Evolutionary conservation across 1,284 basidiomycete species (phyloP).

Genomic region (Neonothopanus nambi): DNA sequence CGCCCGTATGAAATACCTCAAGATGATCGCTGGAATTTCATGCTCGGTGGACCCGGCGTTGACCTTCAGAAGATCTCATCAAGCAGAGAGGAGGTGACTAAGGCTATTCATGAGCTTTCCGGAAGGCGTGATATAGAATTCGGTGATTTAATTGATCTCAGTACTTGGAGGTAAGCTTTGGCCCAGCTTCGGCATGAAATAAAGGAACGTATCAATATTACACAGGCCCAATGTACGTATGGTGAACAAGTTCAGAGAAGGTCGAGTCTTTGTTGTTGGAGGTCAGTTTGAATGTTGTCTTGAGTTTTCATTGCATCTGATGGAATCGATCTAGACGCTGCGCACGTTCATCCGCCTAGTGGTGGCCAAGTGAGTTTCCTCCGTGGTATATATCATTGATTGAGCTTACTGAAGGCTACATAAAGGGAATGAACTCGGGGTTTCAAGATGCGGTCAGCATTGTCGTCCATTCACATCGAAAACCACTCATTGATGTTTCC

Average conservation of each 20-base stretch:
- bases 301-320: background rate
- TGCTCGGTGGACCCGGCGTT: conserved; percentile 31
- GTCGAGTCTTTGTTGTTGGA: conserved; percentile 19
- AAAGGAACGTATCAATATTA: background rate
- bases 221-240: conserved; percentile 15
- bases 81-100: conserved; percentile 19
- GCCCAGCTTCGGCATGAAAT: conserved; percentile 22
- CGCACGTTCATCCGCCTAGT: conserved; percentile 33
- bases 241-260: conserved; percentile 13
- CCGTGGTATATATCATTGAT: background rate
- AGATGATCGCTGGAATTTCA: conserved; percentile 34
- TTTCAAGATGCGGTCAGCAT: conserved; percentile 38
- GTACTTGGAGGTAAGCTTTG: conserved; percentile 8
- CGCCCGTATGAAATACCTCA: conserved; percentile 29
- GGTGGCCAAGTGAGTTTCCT: conserved; percentile 29
- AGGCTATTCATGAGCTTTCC: conserved; percentile 23
- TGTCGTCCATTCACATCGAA: background rate
- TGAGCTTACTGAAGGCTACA: background rate
- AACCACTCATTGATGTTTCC: background rate
- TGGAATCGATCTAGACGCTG: conserved; percentile 24
- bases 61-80: conserved; percentile 19
- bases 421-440: conserved; percentile 37
- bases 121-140: conserved; percentile 28
- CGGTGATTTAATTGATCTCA: conserved; percentile 24
- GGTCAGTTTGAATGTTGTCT: conserved; percentile 4